Conservation (phyloP, 148 eudicot genomes). For the Silene conica region DNA sequence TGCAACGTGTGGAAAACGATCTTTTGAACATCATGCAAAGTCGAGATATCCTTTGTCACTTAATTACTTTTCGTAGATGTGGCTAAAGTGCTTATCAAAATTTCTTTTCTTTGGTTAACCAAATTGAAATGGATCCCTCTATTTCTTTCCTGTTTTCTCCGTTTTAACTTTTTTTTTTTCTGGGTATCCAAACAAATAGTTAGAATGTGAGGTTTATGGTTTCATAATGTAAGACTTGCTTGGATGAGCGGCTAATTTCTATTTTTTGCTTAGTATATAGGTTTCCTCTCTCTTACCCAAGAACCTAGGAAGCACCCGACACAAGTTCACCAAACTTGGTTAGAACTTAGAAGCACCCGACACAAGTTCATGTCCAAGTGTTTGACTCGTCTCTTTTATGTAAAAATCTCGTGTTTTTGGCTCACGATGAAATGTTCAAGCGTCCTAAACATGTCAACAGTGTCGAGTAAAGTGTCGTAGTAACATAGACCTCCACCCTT, state of each 20-base stretch:
- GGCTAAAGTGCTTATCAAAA: neutral
- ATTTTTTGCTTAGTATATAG: neutral
- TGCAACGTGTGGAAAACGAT: slow-evolving; percentile 80
- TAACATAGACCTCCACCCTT: neutral
- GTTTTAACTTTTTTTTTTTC: too few species aligned
- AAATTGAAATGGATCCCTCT: too few species aligned
- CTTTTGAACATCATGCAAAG: slow-evolving; percentile 80
- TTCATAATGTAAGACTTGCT: too few species aligned
- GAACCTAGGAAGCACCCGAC: neutral
- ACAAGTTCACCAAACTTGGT: neutral
- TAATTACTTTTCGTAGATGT: neutral
- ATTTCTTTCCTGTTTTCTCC: too few species aligned
- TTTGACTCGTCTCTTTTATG: neutral
- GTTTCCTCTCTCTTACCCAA: neutral
- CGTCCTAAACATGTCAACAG: neutral
- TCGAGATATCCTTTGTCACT: slow-evolving; percentile 76
- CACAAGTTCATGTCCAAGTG: neutral
- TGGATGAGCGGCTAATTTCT: neutral
- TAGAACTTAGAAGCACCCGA: neutral
- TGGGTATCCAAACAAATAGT: too few species aligned
- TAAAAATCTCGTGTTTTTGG: neutral
- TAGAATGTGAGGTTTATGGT: too few species aligned
- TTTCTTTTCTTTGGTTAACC: neutral
- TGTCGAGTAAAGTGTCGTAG: neutral
- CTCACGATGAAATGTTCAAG: neutral